These are phyloP conservation scores for Cardiosporidium cionae DNA, from an alignment of 169 alveolate species.

Conservation along the genomic window DNA sequence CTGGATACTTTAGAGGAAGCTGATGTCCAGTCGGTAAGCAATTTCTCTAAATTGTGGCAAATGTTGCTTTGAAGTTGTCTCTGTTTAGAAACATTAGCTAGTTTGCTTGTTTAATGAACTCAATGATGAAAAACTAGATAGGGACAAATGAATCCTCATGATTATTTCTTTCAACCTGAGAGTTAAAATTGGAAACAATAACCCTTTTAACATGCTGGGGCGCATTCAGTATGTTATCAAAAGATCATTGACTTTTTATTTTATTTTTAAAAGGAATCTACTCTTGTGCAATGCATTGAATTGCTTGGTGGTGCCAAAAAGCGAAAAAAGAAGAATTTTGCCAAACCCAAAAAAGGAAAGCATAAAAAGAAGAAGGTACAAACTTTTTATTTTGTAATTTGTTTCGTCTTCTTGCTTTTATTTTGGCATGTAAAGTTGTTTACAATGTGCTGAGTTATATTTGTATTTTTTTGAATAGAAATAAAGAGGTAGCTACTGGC, in stretches of 20 bases:
- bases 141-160: no score
- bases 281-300: constrained; percentile 37
- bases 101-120: not conserved
- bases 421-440: no score
- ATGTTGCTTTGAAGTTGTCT: no score
- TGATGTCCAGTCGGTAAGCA: not conserved
- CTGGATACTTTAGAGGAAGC: not conserved
- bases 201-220: not conserved
- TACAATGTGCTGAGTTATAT: no score
- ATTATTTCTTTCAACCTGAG: not conserved
- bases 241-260: not conserved
- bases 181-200: not conserved
- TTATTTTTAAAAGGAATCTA: constrained; percentile 27
- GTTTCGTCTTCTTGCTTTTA: no score
- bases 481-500: no score
- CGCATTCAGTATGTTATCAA: not conserved
- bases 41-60: not conserved
- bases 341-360: constrained; percentile 86
- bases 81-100: no score
- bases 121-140: not conserved
- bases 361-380: constrained; percentile 93
- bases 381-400: no score
- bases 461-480: no score
- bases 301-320: constrained; percentile 84
- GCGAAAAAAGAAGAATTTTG: constrained; percentile 83